These are phyloP conservation scores for Penicillium sp. DNA, from an alignment of 2,329 filamentous ascomycete species.

Conservation along the genomic window DNA sequence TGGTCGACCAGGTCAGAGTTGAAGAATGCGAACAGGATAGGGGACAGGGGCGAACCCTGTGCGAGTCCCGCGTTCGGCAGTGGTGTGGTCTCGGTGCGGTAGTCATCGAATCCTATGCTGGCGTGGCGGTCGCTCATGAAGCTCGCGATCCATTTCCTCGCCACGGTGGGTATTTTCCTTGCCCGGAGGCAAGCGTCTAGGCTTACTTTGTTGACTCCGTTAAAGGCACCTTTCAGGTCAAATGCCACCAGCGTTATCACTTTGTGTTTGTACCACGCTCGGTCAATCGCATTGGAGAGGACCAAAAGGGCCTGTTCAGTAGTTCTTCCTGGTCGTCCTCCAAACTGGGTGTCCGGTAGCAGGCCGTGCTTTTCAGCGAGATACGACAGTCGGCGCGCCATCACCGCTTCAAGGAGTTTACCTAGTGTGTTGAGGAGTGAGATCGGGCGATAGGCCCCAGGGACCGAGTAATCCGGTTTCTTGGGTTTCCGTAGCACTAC, in stretches of 20 bases:
- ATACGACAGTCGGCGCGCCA: slow-evolving; percentile 13
- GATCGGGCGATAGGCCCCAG: slow-evolving; percentile 25
- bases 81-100: neutral
- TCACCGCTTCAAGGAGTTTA: slow-evolving; percentile 21
- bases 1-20: too few species aligned
- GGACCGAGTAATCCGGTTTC: too few species aligned
- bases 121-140: slow-evolving; percentile 15
- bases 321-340: slow-evolving; percentile 13
- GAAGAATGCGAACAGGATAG: too few species aligned
- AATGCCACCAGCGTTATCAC: slow-evolving; percentile 5
- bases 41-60: slow-evolving; percentile 30
- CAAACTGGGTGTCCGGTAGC: slow-evolving; percentile 14
- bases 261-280: slow-evolving; percentile 3
- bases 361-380: slow-evolving; percentile 11
- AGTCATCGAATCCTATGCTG: slow-evolving; percentile 6
- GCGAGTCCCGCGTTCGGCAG: slow-evolving; percentile 16
- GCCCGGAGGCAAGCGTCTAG: slow-evolving; percentile 6
- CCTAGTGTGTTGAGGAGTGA: slow-evolving; percentile 25
- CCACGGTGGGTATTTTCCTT: slow-evolving; percentile 5
- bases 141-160: slow-evolving; percentile 13
- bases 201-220: slow-evolving; percentile 9
- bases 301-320: slow-evolving; percentile 14
- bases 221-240: slow-evolving; percentile 11
- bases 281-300: slow-evolving; percentile 10
- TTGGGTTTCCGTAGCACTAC: slow-evolving; percentile 25